Percentiles rank a stretch among this genome's conserved stretches.
These are phyloP conservation scores for Curvularia hawaiiensis DNA, from an alignment of 2,329 filamentous ascomycete genomes.

Conservation along the genomic window DNA sequence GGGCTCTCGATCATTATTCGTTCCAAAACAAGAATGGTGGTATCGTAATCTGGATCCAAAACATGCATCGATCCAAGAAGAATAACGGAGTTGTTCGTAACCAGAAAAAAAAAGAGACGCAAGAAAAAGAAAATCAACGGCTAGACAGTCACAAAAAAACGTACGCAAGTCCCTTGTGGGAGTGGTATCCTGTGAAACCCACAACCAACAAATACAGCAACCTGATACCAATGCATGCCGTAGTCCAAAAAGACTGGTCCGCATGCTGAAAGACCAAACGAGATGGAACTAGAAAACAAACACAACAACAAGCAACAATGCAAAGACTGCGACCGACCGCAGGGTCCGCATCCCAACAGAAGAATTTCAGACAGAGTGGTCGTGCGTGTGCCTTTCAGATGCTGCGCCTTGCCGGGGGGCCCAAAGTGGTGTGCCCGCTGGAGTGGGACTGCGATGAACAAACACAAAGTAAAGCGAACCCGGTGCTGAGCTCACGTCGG, in stretches of 20 bases:
- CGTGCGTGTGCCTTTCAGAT: constrained; percentile 24
- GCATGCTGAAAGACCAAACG: constrained; percentile 25
- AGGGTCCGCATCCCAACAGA: constrained; percentile 26
- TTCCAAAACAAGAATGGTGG: constrained; percentile 21
- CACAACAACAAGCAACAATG: constrained; percentile 17
- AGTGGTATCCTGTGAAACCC: constrained; percentile 10
- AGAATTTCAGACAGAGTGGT: constrained; percentile 31
- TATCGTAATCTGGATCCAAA: constrained; percentile 19
- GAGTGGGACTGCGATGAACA: constrained; percentile 22
- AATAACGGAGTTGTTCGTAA: constrained; percentile 7
- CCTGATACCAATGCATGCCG: constrained; percentile 29
- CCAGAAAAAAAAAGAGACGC: constrained; percentile 6
- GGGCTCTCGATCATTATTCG: constrained; percentile 27
- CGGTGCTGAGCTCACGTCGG: constrained; percentile 19
- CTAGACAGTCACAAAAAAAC: constrained; percentile 1
- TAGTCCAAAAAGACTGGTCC: constrained; percentile 9
- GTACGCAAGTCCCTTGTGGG: constrained; percentile 5
- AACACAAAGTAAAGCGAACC: constrained; percentile 16
- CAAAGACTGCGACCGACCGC: constrained; percentile 15
- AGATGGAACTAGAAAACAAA: constrained; percentile 14
- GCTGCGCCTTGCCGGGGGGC: constrained; percentile 24
- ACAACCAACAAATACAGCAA: constrained; percentile 28
- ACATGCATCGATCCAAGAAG: constrained; percentile 13
- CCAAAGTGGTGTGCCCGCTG: constrained; percentile 9
- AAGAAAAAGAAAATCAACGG: not conserved